phyloP scores from a whole-genome alignment of 805 yeast genomes.

The Schizosaccharomyces osmophilus region DNA sequence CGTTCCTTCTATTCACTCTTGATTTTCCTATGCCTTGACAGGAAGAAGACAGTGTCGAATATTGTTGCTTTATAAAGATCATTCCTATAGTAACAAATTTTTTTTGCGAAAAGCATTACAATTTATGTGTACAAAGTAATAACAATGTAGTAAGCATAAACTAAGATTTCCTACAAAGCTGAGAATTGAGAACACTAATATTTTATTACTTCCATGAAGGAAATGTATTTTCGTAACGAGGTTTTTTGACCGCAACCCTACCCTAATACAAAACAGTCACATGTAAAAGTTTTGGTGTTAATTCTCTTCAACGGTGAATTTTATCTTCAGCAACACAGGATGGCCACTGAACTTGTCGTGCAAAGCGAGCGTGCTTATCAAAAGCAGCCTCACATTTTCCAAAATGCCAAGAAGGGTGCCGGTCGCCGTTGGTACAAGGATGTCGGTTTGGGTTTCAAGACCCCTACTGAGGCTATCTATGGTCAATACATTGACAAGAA shows the following conservation, averaged over 20 bases:
- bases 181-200: too few relatives aligned
- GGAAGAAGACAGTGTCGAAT: too few relatives aligned
- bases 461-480: slow-evolving; percentile 95
- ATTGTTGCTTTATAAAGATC: too few relatives aligned
- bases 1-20: too few relatives aligned
- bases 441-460: slow-evolving; percentile 99
- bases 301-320: neutral
- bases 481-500: slow-evolving; percentile 96
- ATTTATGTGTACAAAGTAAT: too few relatives aligned
- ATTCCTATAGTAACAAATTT: too few relatives aligned
- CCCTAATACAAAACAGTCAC: neutral
- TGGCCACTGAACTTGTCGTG: slow-evolving; percentile 99
- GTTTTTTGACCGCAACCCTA: neutral
- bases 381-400: slow-evolving; percentile 99
- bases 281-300: neutral
- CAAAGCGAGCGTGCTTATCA: slow-evolving; percentile 99
- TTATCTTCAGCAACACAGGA: slow-evolving; percentile 13
- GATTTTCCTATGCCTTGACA: too few relatives aligned
- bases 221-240: too few relatives aligned
- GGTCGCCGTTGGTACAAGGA: slow-evolving; percentile 87
- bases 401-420: slow-evolving; percentile 60
- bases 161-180: too few relatives aligned
- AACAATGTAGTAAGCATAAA: too few relatives aligned
- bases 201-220: too few relatives aligned
- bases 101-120: too few relatives aligned